Percentiles rank a stretch among this genome's conserved stretches.
These are phyloP conservation scores for Polyporus arcularius DNA, from an alignment of 768 basidiomycete species.

Conservation along the genomic window DNA sequence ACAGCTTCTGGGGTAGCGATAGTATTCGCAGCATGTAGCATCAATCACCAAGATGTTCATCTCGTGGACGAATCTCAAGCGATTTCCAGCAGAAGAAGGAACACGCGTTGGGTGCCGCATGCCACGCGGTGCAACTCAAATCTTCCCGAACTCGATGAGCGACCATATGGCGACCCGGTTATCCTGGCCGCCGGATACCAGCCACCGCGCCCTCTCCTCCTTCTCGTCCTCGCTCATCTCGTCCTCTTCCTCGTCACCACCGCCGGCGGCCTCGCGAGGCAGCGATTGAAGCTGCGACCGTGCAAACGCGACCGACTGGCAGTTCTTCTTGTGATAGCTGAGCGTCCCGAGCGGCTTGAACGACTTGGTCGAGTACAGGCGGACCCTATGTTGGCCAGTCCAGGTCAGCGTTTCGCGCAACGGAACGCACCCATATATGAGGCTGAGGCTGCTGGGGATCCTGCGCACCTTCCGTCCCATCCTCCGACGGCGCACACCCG, in stretches of 20 bases:
- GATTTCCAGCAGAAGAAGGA: not conserved
- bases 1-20: no score
- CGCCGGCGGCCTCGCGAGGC: not conserved
- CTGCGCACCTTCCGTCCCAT: constrained; percentile 88
- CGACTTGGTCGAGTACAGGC: constrained; percentile 78
- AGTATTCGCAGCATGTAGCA: no score
- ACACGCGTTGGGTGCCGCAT: not conserved
- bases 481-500: constrained; percentile 86
- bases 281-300: not conserved
- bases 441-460: not conserved
- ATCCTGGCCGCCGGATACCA: constrained; percentile 28
- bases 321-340: constrained; percentile 75
- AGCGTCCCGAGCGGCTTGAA: constrained; percentile 86
- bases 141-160: constrained; percentile 26
- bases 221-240: constrained; percentile 26
- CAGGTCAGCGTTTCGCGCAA: not conserved
- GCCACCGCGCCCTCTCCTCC: constrained; percentile 26
- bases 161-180: constrained; percentile 30
- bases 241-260: constrained; percentile 19
- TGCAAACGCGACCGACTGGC: constrained; percentile 78
- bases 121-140: not conserved
- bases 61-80: not conserved
- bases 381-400: constrained; percentile 50
- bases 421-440: no score
- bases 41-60: no score